A percentile compares a stretch with the other conserved stretches of the same genome.
These are phyloP conservation scores for Clarireedia paspali DNA, from an alignment of 2,329 filamentous ascomycete genomes.

Conservation along the genomic window DNA sequence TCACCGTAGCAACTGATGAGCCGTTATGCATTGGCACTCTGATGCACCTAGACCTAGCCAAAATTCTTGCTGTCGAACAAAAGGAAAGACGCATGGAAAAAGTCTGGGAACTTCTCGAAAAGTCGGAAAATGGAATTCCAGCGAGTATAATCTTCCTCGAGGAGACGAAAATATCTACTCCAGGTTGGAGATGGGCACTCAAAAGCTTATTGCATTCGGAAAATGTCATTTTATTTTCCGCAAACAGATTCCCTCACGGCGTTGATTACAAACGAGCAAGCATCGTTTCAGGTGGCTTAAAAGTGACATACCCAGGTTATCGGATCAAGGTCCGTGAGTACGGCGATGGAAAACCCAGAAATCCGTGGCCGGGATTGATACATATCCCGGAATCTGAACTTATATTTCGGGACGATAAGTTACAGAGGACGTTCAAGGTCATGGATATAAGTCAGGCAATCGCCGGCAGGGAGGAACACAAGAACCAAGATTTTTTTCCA, in stretches of 20 bases:
- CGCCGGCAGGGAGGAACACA: conserved; percentile 8
- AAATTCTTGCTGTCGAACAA: neutral
- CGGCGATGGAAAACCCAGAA: conserved; percentile 4
- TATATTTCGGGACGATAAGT: conserved; percentile 2
- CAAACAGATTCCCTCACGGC: neutral
- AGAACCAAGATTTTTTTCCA: conserved; percentile 5
- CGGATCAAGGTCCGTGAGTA: neutral
- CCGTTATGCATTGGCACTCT: conserved; percentile 24
- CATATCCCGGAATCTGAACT: conserved; percentile 6
- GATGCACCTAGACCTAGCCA: neutral
- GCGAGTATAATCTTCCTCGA: neutral
- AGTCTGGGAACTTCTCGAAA: neutral
- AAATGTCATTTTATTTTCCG: neutral
- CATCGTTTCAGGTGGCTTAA: conserved; percentile 2
- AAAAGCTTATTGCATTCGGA: conserved; percentile 1
- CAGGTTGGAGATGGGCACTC: conserved; percentile 27
- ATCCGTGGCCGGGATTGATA: conserved; percentile 9
- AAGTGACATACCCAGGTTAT: conserved; percentile 1
- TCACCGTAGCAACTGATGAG: conserved; percentile 28
- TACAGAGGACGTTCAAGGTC: conserved; percentile 3
- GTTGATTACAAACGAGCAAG: neutral
- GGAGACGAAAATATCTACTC: neutral
- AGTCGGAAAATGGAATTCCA: neutral
- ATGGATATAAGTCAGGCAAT: conserved; percentile 1
- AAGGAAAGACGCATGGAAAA: neutral